Conservation (phyloP, 106 monocot species). For the Acanthochlamys bracteata region DNA sequence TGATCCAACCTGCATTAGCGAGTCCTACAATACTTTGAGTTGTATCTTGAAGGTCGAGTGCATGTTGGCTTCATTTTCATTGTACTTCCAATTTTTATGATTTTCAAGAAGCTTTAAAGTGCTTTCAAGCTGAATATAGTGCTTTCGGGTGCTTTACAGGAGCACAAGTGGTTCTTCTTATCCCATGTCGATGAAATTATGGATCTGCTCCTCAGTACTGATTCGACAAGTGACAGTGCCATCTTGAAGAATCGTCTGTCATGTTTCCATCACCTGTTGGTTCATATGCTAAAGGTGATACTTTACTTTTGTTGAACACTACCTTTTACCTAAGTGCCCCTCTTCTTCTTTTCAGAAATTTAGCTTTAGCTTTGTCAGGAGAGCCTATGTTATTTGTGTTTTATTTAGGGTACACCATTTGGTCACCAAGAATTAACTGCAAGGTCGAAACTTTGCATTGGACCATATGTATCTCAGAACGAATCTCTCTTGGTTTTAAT, state of each 20-base stretch:
- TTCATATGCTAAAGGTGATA: constrained; percentile 69
- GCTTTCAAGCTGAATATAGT: constrained; percentile 1
- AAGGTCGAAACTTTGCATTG: no score
- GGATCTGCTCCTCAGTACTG: constrained; percentile 45
- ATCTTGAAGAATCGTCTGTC: constrained; percentile 44
- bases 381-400: no score
- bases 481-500: no score
- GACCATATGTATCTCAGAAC: no score
- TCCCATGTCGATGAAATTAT: constrained; percentile 53
- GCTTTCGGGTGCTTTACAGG: constrained; percentile 34
- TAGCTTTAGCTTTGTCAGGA: no score
- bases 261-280: constrained; percentile 63
- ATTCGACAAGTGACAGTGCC: constrained; percentile 22
- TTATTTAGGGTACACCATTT: no score
- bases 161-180: constrained; percentile 49
- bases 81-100: background rate
- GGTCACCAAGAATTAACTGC: no score
- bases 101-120: no score
- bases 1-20: constrained; percentile 24
- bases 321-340: no score
- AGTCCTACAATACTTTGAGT: constrained; percentile 52
- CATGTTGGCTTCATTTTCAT: background rate
- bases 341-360: no score
- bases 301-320: background rate
- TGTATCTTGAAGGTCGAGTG: constrained; percentile 64